phyloP scores from a whole-genome alignment of 2,329 filamentous ascomycete genomes.

The Penicillium vulpinum region DNA sequence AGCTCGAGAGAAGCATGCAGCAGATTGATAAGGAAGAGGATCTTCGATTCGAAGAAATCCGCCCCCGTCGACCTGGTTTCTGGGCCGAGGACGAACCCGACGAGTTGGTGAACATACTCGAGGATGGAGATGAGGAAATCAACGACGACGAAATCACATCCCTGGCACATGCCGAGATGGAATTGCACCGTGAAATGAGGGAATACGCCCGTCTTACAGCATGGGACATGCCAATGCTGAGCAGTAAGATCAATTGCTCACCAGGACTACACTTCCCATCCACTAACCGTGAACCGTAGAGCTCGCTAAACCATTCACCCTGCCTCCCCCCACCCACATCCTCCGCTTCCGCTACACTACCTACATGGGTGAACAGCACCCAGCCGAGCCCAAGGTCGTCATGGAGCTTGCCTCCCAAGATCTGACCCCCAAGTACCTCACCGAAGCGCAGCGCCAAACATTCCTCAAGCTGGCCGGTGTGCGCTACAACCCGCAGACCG shows the following conservation, averaged over 20 bases:
- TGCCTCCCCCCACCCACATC: conserved; percentile 62
- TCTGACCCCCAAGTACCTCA: conserved; percentile 61
- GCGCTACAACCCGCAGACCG: conserved; percentile 82
- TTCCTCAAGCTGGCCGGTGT: conserved; percentile 82
- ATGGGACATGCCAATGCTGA: conserved; percentile 93
- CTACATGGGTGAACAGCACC: conserved; percentile 92
- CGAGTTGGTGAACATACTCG: conserved; percentile 42
- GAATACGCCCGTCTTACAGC: conserved; percentile 83
- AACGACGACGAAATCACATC: conserved; percentile 81
- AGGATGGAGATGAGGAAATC: conserved; percentile 56
- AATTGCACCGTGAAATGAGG: conserved; percentile 82
- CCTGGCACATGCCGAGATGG: conserved; percentile 81
- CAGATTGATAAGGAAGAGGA: conserved; percentile 34
- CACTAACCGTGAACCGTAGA: conserved; percentile 52
- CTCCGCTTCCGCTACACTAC: conserved; percentile 95
- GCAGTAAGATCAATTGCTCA: conserved; percentile 60
- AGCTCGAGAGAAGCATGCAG: conserved; percentile 35
- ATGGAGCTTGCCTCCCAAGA: conserved; percentile 81
- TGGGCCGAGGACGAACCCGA: conserved; percentile 50
- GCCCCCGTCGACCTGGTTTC: conserved; percentile 34
- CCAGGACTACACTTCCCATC: not conserved
- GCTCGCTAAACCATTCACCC: conserved; percentile 79
- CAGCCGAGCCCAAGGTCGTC: conserved; percentile 89
- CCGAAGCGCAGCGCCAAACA: conserved; percentile 69
- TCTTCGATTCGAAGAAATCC: conserved; percentile 32